Evolutionary conservation across 768 basidiomycete species (phyloP).

Genomic region (Antrodiella citrinella): DNA sequence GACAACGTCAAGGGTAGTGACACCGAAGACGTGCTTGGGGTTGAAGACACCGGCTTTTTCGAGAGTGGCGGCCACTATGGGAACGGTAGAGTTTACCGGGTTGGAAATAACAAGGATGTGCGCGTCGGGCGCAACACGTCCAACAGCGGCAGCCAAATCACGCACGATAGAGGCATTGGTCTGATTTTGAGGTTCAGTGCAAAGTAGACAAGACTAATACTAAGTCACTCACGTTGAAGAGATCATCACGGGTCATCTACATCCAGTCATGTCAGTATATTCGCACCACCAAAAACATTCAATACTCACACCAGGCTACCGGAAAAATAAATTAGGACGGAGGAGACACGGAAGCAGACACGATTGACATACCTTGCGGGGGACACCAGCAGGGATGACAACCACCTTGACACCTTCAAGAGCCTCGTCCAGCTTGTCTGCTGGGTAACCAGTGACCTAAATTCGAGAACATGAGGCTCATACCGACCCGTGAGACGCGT

Average conservation of each 20-base stretch:
- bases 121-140: conserved; percentile 83
- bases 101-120: conserved; percentile 96
- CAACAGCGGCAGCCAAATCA: conserved; percentile 85
- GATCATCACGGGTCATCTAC: conserved; percentile 94
- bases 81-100: conserved; percentile 97
- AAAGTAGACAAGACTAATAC: not conserved
- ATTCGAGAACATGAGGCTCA: conserved; percentile 1
- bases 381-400: conserved; percentile 98
- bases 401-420: conserved; percentile 87
- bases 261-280: conserved; percentile 11
- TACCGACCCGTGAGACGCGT: not conserved
- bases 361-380: conserved; percentile 69
- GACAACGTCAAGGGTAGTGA: conserved; percentile 97
- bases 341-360: conserved; percentile 22
- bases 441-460: conserved; percentile 72
- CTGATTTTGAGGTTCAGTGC: conserved; percentile 27
- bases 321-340: conserved; percentile 7
- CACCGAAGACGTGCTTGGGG: conserved; percentile 85
- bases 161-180: conserved; percentile 98
- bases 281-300: conserved; percentile 10
- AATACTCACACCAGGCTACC: conserved; percentile 72
- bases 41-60: conserved; percentile 90
- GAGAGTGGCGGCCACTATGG: conserved; percentile 89
- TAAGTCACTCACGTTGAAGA: conserved; percentile 71
- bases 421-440: conserved; percentile 84